phyloP scores from a whole-genome alignment of 345 rosid species.

The Turnera subulata region DNA sequence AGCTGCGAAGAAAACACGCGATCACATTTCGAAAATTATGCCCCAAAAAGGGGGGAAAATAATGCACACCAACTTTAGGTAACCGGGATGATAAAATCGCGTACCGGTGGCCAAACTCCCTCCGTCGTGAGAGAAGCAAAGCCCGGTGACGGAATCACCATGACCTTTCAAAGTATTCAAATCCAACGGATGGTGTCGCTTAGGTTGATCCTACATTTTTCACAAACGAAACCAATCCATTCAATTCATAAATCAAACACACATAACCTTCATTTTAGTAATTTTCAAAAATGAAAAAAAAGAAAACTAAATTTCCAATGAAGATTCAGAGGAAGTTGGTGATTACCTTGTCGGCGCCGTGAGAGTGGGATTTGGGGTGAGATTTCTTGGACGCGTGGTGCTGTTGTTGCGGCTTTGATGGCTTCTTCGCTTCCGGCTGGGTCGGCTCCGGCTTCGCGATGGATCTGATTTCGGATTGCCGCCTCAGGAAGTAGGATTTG shows the following conservation, averaged over 20 bases:
- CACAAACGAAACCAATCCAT: no score
- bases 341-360: conserved; percentile 62
- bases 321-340: no score
- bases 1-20: conserved; percentile 39
- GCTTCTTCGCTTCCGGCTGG: conserved; percentile 50
- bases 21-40: neutral
- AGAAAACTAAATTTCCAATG: no score
- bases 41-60: neutral
- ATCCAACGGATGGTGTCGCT: conserved; percentile 82
- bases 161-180: conserved; percentile 97
- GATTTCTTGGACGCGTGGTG: conserved; percentile 43
- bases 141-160: conserved; percentile 72
- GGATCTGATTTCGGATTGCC: conserved; percentile 78
- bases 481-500: conserved; percentile 62
- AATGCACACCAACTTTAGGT: neutral
- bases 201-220: conserved; percentile 58
- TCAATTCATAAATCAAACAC: neutral
- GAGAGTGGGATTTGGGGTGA: conserved; percentile 63
- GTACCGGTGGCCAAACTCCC: conserved; percentile 76
- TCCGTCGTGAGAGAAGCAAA: conserved; percentile 79
- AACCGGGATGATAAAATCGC: neutral
- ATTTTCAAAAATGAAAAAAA: neutral
- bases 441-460: conserved; percentile 57
- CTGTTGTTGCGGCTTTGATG: conserved; percentile 44
- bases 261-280: neutral